Conservation (phyloP, 495 filamentous ascomycete genomes). For the Trypethelium eluteriae region DNA sequence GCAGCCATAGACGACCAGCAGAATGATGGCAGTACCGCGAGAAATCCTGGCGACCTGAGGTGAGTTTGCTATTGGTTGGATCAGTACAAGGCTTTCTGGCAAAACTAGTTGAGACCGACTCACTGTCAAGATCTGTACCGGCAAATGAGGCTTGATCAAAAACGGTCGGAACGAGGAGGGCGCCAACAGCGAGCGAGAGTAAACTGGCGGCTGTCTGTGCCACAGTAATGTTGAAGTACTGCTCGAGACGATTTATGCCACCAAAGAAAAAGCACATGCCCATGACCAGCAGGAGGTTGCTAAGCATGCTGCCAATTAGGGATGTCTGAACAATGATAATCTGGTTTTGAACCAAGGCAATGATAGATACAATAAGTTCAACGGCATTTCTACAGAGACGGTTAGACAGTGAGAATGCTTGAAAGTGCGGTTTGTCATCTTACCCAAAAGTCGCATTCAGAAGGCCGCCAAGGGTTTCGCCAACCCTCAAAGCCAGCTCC, state of each 20-base stretch:
- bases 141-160: constrained; percentile 47
- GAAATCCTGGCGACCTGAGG: constrained; percentile 19
- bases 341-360: constrained; percentile 57
- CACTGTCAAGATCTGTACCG: constrained; percentile 7
- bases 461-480: constrained; percentile 78
- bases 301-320: constrained; percentile 81
- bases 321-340: constrained; percentile 88
- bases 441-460: constrained; percentile 86
- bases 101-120: neutral
- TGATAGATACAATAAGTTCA: constrained; percentile 82
- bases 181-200: constrained; percentile 68
- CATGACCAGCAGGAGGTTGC: constrained; percentile 83
- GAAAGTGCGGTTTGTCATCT: constrained; percentile 15
- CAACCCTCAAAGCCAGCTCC: constrained; percentile 42
- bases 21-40: constrained; percentile 27
- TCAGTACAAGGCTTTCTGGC: neutral
- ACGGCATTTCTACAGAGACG: constrained; percentile 62
- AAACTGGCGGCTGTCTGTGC: constrained; percentile 83
- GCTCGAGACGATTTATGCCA: constrained; percentile 68
- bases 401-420: constrained; percentile 17
- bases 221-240: constrained; percentile 89
- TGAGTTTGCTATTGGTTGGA: neutral
- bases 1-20: constrained; percentile 29
- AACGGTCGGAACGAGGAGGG: constrained; percentile 81
- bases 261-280: constrained; percentile 93